Evolutionary conservation across 441 rosid genomes (phyloP).

Genomic region (Viola pubescens): DNA sequence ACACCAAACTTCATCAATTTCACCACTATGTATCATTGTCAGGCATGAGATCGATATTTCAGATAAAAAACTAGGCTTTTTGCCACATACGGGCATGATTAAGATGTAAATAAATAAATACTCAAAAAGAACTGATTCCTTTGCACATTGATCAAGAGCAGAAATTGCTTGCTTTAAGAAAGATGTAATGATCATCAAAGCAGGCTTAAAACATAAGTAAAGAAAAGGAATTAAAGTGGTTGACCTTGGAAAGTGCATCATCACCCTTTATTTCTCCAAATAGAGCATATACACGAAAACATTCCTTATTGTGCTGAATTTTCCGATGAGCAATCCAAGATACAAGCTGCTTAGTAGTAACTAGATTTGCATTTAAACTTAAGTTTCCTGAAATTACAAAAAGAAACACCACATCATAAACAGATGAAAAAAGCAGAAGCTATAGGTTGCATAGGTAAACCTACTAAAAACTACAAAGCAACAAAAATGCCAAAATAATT

Average conservation of each 20-base stretch:
- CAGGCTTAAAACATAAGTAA: neutral
- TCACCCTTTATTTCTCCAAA: conserved; percentile 73
- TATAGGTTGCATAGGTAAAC: neutral
- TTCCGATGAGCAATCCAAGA: conserved; percentile 25
- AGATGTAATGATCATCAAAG: neutral
- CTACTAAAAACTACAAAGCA: neutral
- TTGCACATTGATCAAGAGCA: neutral
- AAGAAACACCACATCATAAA: neutral
- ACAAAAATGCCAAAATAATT: neutral
- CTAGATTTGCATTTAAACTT: conserved; percentile 30
- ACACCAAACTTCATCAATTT: too few relatives aligned
- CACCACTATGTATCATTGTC: too few relatives aligned
- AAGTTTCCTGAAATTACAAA: conserved; percentile 31
- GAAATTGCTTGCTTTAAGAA: too few relatives aligned
- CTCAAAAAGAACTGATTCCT: neutral
- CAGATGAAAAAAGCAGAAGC: neutral
- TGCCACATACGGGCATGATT: neutral
- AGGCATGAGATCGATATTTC: too few relatives aligned
- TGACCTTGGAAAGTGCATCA: conserved; percentile 68
- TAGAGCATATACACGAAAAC: conserved; percentile 44
- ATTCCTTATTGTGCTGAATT: conserved; percentile 18
- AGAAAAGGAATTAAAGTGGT: conserved; percentile 7
- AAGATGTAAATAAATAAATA: neutral
- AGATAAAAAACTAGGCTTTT: too few relatives aligned
- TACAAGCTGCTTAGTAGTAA: conserved; percentile 24